Base-by-base conservation (phyloP, 331 rosid genomes). In the Quercus lobata region DNA sequence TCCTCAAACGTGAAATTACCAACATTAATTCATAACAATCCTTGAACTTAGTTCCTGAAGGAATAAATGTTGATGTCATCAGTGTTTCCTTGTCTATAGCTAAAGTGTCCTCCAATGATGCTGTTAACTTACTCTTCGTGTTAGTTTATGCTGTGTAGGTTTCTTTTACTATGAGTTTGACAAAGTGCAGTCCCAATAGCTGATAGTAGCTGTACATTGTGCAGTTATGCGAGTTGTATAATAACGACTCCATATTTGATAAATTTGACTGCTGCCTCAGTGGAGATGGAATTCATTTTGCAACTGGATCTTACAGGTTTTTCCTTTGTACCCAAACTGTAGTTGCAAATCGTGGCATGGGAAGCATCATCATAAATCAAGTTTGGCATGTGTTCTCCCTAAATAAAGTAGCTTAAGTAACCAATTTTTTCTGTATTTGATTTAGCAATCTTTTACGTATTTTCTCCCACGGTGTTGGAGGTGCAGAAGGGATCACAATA, bases 241-340 rank as follows among this genome's bases (percentile, higher is more conserved):
- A 76, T 54, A 83, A 86, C 68, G 94, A 88, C 78, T 80, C 77
- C 72, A 88, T 90, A 83, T 92, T 90, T 76, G 97, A 92, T 78
- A 86, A 86, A 84, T 92, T 90, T 52, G 87, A 87, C 71, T 90
- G 94, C 85, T 86, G 94, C 83, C 74, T 73, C 72, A 86, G 94
- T 71, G 87, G 92, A 55, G 89, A 90, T 71, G 93, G 91, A 76
- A 87, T 74, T 80, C 93, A 79, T 62, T 87, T 73, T 87, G 97
- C 94, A 17, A 88, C 93, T 56, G 92, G 94, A 30, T 87, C 93
- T 61, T 90, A 92, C 53, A 81, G 97, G 94, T 90, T 62, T 84
- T 76, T 55, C 69, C 30, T 63, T 52, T 44, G 61, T 52, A 77
- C 75, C 62, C 77, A 32, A 72, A 19, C 22, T 69, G 76, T 41